A percentile compares a stretch with the other conserved stretches of the same genome.
Conservation (phyloP, 2,329 filamentous ascomycete species). For the Dothistroma septosporum region DNA sequence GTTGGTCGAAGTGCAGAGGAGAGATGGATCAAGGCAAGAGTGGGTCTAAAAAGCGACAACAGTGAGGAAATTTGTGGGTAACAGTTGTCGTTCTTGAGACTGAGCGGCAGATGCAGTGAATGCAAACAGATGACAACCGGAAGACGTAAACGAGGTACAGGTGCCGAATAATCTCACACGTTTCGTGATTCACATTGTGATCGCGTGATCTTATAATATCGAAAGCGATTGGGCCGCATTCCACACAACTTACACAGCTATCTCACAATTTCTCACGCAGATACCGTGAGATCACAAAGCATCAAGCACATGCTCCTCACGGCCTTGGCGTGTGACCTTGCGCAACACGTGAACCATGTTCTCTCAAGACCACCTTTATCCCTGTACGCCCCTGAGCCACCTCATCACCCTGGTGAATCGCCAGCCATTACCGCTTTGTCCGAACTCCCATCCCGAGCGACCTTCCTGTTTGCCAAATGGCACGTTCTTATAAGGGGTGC, state of each 20-base stretch:
- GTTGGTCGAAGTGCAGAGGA: background rate
- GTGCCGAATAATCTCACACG: background rate
- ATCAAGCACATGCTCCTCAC: constrained; percentile 7
- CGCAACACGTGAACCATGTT: background rate
- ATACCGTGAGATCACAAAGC: constrained; percentile 4
- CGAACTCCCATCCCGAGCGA: too few species aligned
- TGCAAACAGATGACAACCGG: constrained; percentile 2
- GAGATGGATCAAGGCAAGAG: background rate
- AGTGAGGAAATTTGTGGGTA: background rate
- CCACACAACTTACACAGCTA: background rate
- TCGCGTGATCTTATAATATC: background rate
- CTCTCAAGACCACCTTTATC: background rate
- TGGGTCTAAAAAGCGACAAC: background rate
- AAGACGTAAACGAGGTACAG: constrained; percentile 6
- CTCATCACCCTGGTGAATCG: background rate
- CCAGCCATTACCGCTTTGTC: too few species aligned
- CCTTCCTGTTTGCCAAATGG: too few species aligned
- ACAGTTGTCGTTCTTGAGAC: background rate
- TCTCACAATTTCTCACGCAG: background rate
- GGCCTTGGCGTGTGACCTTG: constrained; percentile 12
- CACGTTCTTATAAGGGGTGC: background rate
- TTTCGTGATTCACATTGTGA: background rate
- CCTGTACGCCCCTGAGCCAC: background rate
- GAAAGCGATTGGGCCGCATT: background rate
- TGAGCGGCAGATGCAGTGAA: constrained; percentile 4